Evolutionary conservation across 805 yeast genomes (phyloP).

Genomic region (Komagataella populi): DNA sequence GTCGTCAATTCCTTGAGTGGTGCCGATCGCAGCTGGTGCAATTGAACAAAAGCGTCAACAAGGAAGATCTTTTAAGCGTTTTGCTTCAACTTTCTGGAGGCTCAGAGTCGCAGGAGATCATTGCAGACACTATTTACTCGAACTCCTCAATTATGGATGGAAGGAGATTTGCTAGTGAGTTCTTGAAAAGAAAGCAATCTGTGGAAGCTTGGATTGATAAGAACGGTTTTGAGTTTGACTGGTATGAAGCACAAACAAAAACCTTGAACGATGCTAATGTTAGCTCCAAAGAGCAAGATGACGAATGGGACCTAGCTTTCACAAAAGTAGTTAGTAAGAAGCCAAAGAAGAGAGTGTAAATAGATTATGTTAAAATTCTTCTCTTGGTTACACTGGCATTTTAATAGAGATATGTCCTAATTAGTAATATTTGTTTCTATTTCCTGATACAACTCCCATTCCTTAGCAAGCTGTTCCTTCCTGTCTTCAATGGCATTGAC

Average conservation of each 20-base stretch:
- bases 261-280: conserved; percentile 1
- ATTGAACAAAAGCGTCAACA: conserved; percentile 63
- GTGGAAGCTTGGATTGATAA: conserved; percentile 47
- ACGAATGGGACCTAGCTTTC: conserved; percentile 38
- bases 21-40: conserved; percentile 52
- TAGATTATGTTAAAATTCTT: not conserved
- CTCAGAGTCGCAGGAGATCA: conserved; percentile 66
- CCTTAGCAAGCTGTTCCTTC: conserved; percentile 16
- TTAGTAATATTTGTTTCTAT: conserved; percentile 1
- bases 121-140: conserved; percentile 84
- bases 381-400: not conserved
- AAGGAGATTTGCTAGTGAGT: conserved; percentile 84
- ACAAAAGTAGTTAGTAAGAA: conserved; percentile 50
- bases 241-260: conserved; percentile 49
- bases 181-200: conserved; percentile 58
- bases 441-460: conserved; percentile 14
- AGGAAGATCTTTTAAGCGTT: conserved; percentile 67
- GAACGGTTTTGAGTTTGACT: conserved; percentile 32
- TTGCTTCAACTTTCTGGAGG: conserved; percentile 53
- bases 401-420: not conserved
- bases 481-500: conserved; percentile 30
- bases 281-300: conserved; percentile 20
- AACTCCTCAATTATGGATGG: conserved; percentile 90
- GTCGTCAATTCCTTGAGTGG: conserved; percentile 61
- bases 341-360: conserved; percentile 23